A percentile compares a stretch with the other conserved stretches of the same genome.
phyloP scores from a whole-genome alignment of 2,329 filamentous ascomycete genomes.

The Daldinia sp. region DNA sequence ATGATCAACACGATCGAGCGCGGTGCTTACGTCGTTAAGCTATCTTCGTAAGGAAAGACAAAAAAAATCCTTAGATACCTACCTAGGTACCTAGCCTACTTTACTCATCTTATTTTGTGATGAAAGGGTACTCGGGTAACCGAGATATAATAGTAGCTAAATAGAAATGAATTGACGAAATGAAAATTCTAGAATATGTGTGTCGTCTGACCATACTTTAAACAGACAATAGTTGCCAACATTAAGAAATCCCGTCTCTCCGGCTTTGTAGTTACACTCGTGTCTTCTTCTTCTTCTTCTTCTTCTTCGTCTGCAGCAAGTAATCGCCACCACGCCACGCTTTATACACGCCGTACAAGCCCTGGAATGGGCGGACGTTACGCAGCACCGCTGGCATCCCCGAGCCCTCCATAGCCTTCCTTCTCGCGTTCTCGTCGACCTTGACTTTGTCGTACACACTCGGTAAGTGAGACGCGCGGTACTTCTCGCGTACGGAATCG shows the following conservation, averaged over 20 bases:
- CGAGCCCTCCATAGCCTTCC: constrained; percentile 49
- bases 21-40: constrained; percentile 59
- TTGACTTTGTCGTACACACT: constrained; percentile 77
- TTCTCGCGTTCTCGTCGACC: constrained; percentile 58
- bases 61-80: neutral
- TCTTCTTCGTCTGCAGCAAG: constrained; percentile 53
- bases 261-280: neutral
- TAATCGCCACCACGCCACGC: constrained; percentile 61
- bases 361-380: constrained; percentile 58
- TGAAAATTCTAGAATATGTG: neutral
- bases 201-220: neutral
- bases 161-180: constrained; percentile 29
- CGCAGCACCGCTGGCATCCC: constrained; percentile 52
- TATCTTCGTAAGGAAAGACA: constrained; percentile 32
- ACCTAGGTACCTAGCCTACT: no score
- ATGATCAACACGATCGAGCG: constrained; percentile 62
- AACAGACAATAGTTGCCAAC: neutral
- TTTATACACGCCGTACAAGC: constrained; percentile 61
- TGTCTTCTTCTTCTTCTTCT: no score
- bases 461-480: constrained; percentile 69
- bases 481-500: constrained; percentile 67
- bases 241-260: constrained; percentile 15
- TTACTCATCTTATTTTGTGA: neutral
- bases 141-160: constrained; percentile 1
- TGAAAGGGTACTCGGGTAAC: neutral